phyloP scores from a whole-genome alignment of 192 early-diverging fungal genomes.

The Coemansia sp. region DNA sequence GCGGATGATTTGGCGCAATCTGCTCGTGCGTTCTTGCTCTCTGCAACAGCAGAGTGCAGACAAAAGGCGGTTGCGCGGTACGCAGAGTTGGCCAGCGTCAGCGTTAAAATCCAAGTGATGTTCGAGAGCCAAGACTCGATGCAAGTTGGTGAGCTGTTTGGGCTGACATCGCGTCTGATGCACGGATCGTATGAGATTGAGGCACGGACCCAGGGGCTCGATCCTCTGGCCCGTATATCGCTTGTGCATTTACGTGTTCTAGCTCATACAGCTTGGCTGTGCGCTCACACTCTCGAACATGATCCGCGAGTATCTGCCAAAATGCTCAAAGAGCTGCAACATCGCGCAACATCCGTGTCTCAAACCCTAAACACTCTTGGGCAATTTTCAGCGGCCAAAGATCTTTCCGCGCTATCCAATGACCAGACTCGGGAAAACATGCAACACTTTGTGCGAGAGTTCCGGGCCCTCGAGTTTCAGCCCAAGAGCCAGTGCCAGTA shows the following conservation, averaged over 20 bases:
- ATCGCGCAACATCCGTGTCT: constrained; percentile 7
- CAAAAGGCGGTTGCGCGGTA: constrained; percentile 2
- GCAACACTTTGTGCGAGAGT: constrained; percentile 12
- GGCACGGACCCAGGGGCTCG: constrained; percentile 32
- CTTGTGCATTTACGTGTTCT: constrained; percentile 32
- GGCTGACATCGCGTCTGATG: constrained; percentile 24
- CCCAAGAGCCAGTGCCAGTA: constrained; percentile 27
- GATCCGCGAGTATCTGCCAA: constrained; percentile 18
- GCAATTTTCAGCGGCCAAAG: neutral
- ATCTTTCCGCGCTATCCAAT: neutral
- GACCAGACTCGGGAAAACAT: neutral
- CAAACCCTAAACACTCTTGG: neutral
- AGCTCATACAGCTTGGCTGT: constrained; percentile 41
- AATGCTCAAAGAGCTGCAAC: constrained; percentile 28
- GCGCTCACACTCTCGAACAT: constrained; percentile 10
- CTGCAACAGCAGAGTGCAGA: neutral
- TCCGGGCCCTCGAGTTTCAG: constrained; percentile 22
- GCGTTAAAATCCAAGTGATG: constrained; percentile 5
- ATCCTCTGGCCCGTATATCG: constrained; percentile 11
- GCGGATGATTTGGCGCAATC: neutral
- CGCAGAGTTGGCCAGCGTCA: neutral
- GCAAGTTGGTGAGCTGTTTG: neutral
- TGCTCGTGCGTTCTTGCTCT: neutral
- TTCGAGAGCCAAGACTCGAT: neutral
- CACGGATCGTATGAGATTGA: constrained; percentile 27